A percentile compares a stretch with the other conserved stretches of the same genome.
These are phyloP conservation scores for Echinosophora koreensis DNA, from an alignment of 306 rosid genomes.

Conservation along the genomic window DNA sequence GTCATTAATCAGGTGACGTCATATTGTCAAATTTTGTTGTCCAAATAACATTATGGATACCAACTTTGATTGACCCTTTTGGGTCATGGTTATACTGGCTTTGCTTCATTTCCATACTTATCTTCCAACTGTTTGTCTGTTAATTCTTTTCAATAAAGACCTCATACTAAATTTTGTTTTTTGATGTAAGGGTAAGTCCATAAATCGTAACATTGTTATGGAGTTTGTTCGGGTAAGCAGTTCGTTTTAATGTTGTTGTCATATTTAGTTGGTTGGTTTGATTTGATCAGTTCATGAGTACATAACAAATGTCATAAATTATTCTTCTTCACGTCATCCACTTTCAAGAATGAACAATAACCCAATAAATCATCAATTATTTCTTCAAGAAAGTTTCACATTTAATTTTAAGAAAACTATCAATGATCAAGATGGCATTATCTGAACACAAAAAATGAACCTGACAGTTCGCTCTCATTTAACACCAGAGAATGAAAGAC, in stretches of 20 bases:
- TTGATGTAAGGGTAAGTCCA: background rate
- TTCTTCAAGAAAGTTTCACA: no score
- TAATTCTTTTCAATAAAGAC: background rate
- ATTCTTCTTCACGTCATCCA: background rate
- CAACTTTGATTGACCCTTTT: background rate
- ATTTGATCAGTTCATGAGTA: background rate
- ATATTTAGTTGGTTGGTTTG: background rate
- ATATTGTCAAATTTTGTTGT: no score
- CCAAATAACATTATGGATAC: no score
- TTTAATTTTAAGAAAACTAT: no score
- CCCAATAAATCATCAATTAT: background rate
- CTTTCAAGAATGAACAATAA: background rate
- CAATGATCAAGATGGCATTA: background rate
- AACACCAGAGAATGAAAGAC: no score
- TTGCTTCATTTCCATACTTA: background rate
- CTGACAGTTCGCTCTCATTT: no score
- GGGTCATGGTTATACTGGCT: constrained; percentile 5
- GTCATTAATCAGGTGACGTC: no score
- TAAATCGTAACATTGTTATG: no score
- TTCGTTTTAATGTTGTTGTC: background rate
- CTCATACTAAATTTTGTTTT: background rate
- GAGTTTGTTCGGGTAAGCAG: background rate
- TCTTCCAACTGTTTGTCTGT: background rate
- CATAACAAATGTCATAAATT: background rate
- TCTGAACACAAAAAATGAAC: background rate